Evolutionary conservation across 139 green algal species (phyloP).

Genomic region (Deuterostichococcus epilithicus): DNA sequence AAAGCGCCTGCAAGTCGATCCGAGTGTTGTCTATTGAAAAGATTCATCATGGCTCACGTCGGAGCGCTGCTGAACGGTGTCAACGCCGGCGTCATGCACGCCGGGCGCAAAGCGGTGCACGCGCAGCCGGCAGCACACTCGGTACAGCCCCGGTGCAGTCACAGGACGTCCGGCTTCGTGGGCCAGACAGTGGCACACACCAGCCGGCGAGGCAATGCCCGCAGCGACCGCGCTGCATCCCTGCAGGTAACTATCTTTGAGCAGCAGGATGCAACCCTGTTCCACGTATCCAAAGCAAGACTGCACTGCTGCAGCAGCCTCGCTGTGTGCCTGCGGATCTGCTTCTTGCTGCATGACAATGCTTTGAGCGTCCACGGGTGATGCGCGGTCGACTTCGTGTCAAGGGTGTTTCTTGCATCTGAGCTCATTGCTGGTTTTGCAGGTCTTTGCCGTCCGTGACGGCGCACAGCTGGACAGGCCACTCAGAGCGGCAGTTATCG

Average conservation of each 20-base stretch:
- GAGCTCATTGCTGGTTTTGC: too few species aligned
- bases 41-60: not conserved
- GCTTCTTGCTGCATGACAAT: too few species aligned
- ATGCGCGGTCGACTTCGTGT: too few species aligned
- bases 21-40: not conserved
- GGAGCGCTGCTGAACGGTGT: not conserved
- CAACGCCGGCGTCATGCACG: not conserved
- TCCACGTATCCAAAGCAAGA: too few species aligned
- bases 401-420: too few species aligned
- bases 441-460: constrained; percentile 63
- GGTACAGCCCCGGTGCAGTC: not conserved
- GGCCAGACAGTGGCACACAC: not conserved
- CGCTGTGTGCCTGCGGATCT: too few species aligned
- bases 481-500: constrained; percentile 91
- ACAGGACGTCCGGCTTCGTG: not conserved
- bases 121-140: not conserved
- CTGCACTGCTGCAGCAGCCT: too few species aligned
- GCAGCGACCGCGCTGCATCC: not conserved
- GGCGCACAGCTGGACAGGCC: constrained; percentile 70
- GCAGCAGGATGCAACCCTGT: too few species aligned
- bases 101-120: not conserved
- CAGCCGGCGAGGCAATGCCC: not conserved
- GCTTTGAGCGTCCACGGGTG: too few species aligned
- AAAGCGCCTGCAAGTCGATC: not conserved
- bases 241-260: not conserved